A percentile compares a stretch with the other conserved stretches of the same genome.
Evolutionary conservation across 768 basidiomycete species (phyloP).

Genomic region (Pholiota molesta): DNA sequence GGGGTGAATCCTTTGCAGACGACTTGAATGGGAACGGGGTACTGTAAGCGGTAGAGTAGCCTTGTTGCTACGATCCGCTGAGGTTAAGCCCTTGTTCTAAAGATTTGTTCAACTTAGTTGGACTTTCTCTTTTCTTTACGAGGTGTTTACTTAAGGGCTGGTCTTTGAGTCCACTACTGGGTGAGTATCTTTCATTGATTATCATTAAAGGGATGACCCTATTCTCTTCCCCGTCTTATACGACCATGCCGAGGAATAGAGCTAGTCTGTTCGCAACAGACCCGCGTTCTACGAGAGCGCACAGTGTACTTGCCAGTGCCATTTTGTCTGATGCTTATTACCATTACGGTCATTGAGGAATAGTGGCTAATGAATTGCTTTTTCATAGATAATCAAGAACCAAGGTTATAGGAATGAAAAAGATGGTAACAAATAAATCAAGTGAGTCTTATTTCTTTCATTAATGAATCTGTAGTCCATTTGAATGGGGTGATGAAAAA

Average conservation of each 20-base stretch:
- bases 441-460: not conserved
- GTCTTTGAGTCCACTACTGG: constrained; percentile 23
- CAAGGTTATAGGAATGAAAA: no score
- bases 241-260: constrained; percentile 88
- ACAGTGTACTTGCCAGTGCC: constrained; percentile 90
- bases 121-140: constrained; percentile 43
- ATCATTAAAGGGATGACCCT: constrained; percentile 57
- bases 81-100: constrained; percentile 75
- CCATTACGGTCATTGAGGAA: constrained; percentile 9
- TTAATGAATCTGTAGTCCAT: constrained; percentile 3
- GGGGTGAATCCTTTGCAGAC: constrained; percentile 80
- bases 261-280: constrained; percentile 78
- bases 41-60: constrained; percentile 80
- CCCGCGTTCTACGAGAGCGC: constrained; percentile 51
- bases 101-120: constrained; percentile 64
- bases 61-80: constrained; percentile 80
- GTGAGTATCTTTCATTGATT: constrained; percentile 10
- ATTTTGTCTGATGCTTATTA: constrained; percentile 66
- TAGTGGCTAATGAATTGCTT: not conserved
- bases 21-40: constrained; percentile 76
- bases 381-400: no score
- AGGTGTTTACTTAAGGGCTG: constrained; percentile 42
- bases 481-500: constrained; percentile 49
- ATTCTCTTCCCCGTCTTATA: constrained; percentile 93
- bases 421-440: not conserved